phyloP scores from a whole-genome alignment of 2,329 filamentous ascomycete genomes.

The Diplodia mutila region DNA sequence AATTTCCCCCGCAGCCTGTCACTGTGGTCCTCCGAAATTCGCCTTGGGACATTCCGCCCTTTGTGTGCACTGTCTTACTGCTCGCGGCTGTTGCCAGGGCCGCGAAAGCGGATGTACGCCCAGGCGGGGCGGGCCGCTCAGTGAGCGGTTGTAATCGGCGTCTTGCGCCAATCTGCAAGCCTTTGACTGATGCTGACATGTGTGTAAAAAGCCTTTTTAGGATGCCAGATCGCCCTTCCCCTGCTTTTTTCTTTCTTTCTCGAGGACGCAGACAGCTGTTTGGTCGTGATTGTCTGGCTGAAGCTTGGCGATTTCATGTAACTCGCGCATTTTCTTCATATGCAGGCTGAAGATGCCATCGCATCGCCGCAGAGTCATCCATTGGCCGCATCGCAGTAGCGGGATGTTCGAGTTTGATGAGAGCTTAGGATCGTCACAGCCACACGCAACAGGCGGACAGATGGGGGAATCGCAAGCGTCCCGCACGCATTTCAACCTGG shows the following conservation, averaged over 20 bases:
- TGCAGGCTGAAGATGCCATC: background rate
- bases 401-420: background rate
- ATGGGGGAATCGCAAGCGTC: constrained; percentile 9
- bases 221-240: background rate
- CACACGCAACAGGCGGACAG: background rate
- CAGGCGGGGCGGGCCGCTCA: constrained; percentile 12
- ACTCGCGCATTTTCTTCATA: background rate
- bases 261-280: background rate
- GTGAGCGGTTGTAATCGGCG: background rate
- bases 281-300: background rate
- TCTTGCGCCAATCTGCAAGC: background rate
- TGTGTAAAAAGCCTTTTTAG: background rate
- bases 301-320: background rate
- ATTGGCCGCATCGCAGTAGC: background rate
- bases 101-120: background rate
- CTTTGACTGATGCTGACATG: background rate
- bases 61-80: background rate
- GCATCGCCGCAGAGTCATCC: too few relatives aligned
- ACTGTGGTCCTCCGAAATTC: background rate
- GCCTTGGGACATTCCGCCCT: background rate
- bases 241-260: background rate
- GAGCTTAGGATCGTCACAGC: constrained; percentile 8
- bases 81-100: background rate
- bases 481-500: background rate
- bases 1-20: background rate